Evolutionary conservation across 192 early-diverging fungal species (phyloP).

Genomic region (Linnemannia schmuckeri): DNA sequence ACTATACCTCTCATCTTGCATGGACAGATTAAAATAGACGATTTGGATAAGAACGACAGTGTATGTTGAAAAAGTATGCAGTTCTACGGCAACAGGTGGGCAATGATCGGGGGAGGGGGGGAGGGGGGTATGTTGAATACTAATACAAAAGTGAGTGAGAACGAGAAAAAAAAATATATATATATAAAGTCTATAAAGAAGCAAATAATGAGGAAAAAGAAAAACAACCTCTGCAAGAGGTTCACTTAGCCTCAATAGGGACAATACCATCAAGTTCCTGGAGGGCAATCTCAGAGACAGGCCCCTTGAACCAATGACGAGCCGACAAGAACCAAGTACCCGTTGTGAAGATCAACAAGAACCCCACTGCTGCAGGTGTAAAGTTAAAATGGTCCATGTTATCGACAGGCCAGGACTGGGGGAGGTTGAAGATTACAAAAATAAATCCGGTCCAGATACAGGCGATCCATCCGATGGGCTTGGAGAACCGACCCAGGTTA

Average conservation of each 20-base stretch:
- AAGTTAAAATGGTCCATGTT: constrained; percentile 57
- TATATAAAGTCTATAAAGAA: background rate
- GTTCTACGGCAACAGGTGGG: background rate
- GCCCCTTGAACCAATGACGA: constrained; percentile 57
- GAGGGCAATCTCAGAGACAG: constrained; percentile 53
- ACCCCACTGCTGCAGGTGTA: constrained; percentile 57
- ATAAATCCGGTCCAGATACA: constrained; percentile 59
- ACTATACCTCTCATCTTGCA: background rate
- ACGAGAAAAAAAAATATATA: background rate
- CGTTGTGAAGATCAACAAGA: constrained; percentile 52
- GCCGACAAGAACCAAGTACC: constrained; percentile 55
- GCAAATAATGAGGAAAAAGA: background rate
- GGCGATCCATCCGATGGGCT: constrained; percentile 54
- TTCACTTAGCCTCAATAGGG: constrained; percentile 14
- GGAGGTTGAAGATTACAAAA: constrained; percentile 60
- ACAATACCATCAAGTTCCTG: constrained; percentile 35
- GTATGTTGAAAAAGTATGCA: background rate
- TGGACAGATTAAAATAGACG: background rate
- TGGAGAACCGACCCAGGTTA: constrained; percentile 55
- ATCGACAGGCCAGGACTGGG: constrained; percentile 53
- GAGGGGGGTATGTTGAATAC: constrained; percentile 5
- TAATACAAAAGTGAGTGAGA: background rate
- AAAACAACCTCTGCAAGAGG: background rate
- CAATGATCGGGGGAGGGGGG: background rate
- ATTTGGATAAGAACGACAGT: background rate